Evolutionary conservation across 2,329 filamentous ascomycete species (phyloP).

Genomic region (Fusarium brevicatenulatum): DNA sequence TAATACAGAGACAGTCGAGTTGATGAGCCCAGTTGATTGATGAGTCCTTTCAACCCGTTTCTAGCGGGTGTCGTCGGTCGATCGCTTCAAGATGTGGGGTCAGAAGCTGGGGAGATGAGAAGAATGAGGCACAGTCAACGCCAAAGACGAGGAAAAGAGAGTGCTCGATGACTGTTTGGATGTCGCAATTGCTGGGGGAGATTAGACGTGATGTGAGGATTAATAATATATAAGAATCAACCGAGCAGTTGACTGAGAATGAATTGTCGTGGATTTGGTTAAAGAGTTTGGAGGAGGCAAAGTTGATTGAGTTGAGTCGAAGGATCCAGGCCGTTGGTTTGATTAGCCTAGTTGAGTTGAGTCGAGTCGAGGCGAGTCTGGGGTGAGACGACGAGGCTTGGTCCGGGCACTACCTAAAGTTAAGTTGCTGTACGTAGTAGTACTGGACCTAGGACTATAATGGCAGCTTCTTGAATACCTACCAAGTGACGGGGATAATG

Average conservation of each 20-base stretch:
- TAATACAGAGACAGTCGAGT: slow-evolving; percentile 12
- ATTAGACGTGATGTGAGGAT: background rate
- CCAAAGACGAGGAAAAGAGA: slow-evolving; percentile 6
- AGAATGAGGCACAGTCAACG: slow-evolving; percentile 24
- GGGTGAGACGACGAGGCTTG: slow-evolving; percentile 9
- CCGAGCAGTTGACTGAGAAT: background rate
- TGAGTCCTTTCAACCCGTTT: slow-evolving; percentile 11
- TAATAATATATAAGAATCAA: background rate
- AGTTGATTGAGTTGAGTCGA: slow-evolving; percentile 15
- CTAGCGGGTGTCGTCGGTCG: slow-evolving; percentile 28
- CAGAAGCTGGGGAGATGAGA: slow-evolving; percentile 24
- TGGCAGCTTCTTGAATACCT: background rate
- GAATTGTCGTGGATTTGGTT: background rate
- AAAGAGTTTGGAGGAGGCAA: slow-evolving; percentile 26
- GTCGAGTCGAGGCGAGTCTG: background rate
- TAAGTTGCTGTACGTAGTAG: background rate
- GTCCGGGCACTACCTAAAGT: background rate
- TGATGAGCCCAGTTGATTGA: slow-evolving; percentile 1
- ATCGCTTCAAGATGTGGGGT: slow-evolving; percentile 30
- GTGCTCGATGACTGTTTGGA: background rate
- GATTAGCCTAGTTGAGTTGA: background rate
- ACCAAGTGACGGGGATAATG: background rate
- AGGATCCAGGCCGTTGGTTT: slow-evolving; percentile 14
- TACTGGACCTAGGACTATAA: background rate
- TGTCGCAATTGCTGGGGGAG: background rate